phyloP scores from a whole-genome alignment of 192 early-diverging fungal genomes.

The Backusella tuberculispora region DNA sequence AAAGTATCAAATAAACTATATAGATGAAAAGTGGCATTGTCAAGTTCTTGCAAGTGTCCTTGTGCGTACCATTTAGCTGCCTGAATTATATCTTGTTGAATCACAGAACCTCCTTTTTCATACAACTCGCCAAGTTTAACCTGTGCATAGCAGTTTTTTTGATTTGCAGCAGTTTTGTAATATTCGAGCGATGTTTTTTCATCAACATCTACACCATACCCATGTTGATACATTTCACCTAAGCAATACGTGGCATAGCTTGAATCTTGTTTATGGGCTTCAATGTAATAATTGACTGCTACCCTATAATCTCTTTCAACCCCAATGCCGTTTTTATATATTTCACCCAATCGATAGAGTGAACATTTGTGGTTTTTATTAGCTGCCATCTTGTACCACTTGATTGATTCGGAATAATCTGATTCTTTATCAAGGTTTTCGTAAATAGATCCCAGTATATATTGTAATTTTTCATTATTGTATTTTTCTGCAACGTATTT shows the following conservation, averaged over 20 bases:
- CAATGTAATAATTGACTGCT: background rate
- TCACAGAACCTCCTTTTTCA: background rate
- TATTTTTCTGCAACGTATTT: background rate
- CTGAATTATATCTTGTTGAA: background rate
- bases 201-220: background rate
- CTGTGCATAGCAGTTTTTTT: background rate
- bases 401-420: background rate
- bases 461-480: background rate
- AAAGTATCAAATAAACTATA: background rate
- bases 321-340: background rate
- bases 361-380: background rate
- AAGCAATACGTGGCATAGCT: background rate
- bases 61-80: background rate
- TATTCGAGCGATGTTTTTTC: background rate
- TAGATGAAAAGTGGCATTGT: background rate
- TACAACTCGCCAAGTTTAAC: background rate
- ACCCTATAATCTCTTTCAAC: background rate
- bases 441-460: background rate
- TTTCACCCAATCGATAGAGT: background rate
- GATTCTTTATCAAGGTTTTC: background rate
- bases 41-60: background rate
- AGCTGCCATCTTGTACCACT: conserved; percentile 1
- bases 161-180: background rate
- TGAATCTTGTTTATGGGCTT: background rate
- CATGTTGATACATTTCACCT: background rate